These are phyloP conservation scores for Fusarium napiforme DNA, from an alignment of 2,329 filamentous ascomycete species.

Conservation along the genomic window DNA sequence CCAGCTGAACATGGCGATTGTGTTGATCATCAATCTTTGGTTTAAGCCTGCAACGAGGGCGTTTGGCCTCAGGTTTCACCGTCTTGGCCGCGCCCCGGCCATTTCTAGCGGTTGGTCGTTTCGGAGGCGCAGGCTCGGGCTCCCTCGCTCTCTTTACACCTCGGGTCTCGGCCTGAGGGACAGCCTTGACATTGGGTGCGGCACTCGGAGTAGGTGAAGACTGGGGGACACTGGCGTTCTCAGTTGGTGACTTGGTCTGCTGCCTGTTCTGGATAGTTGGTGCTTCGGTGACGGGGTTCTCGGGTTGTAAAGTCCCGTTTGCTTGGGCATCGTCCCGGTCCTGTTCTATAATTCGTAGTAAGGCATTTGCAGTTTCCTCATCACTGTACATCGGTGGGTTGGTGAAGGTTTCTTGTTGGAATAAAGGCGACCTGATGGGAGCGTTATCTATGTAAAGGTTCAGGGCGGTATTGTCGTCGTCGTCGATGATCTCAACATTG, in stretches of 20 bases:
- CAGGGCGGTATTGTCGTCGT: background rate
- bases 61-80: background rate
- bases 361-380: background rate
- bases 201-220: background rate
- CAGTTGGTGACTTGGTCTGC: too few relatives aligned
- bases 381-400: background rate
- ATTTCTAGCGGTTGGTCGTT: background rate
- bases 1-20: too few relatives aligned
- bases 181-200: background rate
- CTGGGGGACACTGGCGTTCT: too few relatives aligned
- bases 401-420: background rate
- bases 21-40: too few relatives aligned
- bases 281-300: too few relatives aligned
- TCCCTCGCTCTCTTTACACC: background rate
- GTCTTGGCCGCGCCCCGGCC: background rate
- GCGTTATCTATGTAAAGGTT: accelerated
- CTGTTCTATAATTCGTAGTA: too few relatives aligned
- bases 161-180: background rate
- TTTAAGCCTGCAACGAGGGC: too few relatives aligned
- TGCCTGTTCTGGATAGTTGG: too few relatives aligned
- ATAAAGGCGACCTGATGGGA: background rate
- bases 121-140: background rate
- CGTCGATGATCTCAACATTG: background rate
- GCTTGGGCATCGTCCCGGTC: background rate
- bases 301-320: too few relatives aligned